A percentile compares a stretch with the other conserved stretches of the same genome.
phyloP scores from a whole-genome alignment of 2,329 filamentous ascomycete genomes.

The Rutstroemia sydowiana region DNA sequence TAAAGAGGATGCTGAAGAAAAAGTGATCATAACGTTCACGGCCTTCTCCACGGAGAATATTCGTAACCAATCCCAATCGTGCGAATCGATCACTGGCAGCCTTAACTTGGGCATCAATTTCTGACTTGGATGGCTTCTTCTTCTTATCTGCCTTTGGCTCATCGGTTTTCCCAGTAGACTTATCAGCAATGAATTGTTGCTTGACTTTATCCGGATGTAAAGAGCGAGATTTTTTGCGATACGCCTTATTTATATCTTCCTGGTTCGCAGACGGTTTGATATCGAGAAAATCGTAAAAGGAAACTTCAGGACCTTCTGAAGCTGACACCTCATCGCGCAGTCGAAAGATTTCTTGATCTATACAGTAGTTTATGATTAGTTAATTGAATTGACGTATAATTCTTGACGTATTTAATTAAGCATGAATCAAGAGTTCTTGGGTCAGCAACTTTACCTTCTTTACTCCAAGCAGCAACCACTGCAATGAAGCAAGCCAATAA shows the following conservation, averaged over 20 bases:
- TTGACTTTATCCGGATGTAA: conserved; percentile 96
- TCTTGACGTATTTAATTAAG: neutral
- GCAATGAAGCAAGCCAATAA: conserved; percentile 26
- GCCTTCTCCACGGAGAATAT: conserved; percentile 73
- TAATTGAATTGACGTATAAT: conserved; percentile 9
- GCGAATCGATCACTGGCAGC: conserved; percentile 76
- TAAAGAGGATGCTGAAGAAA: too few species aligned
- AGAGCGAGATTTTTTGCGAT: conserved; percentile 75
- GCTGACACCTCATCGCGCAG: conserved; percentile 77
- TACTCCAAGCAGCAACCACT: conserved; percentile 31
- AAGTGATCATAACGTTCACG: conserved; percentile 94
- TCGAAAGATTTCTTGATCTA: conserved; percentile 97
- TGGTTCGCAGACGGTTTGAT: conserved; percentile 65
- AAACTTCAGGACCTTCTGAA: conserved; percentile 68
- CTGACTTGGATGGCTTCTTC: conserved; percentile 58
- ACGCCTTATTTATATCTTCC: conserved; percentile 89
- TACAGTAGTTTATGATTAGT: conserved; percentile 16
- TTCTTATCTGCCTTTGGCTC: conserved; percentile 41
- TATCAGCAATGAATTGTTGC: conserved; percentile 68
- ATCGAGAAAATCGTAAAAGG: conserved; percentile 92
- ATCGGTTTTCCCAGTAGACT: conserved; percentile 43
- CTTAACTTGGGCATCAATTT: conserved; percentile 74
- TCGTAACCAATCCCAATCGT: conserved; percentile 74
- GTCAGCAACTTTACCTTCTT: conserved; percentile 28
- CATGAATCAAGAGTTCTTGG: neutral